Percentiles rank a stretch among this genome's conserved stretches.
Evolutionary conservation across 257 asterid genomes (phyloP).

Genomic region (Handroanthus guayacan): DNA sequence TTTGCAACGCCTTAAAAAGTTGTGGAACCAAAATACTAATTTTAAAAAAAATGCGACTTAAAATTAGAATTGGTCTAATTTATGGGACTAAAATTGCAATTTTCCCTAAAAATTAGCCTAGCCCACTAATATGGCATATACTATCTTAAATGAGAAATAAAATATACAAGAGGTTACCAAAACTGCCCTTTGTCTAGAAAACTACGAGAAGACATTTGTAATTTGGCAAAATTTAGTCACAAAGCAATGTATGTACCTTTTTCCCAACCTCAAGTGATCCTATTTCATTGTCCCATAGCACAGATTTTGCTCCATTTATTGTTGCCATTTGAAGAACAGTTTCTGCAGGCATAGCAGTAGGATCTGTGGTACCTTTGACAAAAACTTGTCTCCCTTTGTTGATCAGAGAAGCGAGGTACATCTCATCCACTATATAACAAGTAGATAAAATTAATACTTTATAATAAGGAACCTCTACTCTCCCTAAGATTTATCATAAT

Average conservation of each 20-base stretch:
- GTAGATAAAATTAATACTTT: background rate
- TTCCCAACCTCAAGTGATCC: slow-evolving; percentile 84
- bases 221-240: background rate
- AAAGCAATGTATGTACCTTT: slow-evolving; percentile 53
- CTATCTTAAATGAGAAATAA: background rate
- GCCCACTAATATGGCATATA: background rate
- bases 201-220: background rate
- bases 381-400: slow-evolving; percentile 83
- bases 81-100: no score
- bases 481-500: no score
- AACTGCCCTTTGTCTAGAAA: no score
- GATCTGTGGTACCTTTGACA: slow-evolving; percentile 63
- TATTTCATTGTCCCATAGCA: slow-evolving; percentile 81
- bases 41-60: no score
- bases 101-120: background rate
- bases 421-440: slow-evolving; percentile 71
- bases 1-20: no score
- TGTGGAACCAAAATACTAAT: no score
- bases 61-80: no score
- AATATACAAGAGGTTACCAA: background rate
- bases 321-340: slow-evolving; percentile 80
- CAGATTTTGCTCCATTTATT: slow-evolving; percentile 70
- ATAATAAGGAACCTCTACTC: no score
- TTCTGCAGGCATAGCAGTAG: slow-evolving; percentile 80
- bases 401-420: slow-evolving; percentile 87